Base-by-base conservation (phyloP, 1,139 yeast genomes). In the Pichia sp. region DNA sequence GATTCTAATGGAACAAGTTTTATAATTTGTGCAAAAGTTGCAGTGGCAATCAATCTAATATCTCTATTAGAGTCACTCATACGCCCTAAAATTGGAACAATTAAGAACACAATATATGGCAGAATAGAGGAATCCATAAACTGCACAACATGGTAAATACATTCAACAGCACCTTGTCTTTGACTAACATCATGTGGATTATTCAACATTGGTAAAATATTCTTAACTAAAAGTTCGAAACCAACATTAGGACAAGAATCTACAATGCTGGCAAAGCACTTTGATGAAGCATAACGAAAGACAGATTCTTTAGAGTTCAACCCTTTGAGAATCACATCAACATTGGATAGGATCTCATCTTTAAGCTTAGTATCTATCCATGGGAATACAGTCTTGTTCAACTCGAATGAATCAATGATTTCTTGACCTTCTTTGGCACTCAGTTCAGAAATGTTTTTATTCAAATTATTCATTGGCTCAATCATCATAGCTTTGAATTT, bases 51-150 rank as follows among this genome's bases (percentile, higher is more conserved):
- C 23, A 87, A 78, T 64, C 99, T 82, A n/a, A 92, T 85, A 68
- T 90, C 97, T 55, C 80, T 81, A 66, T 92, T 90, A 1, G 96
- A 79, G 71, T 95, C 99, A 76, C 97, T 90, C 99, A 95, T 95
- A 69, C 99, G 81, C 51, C 99, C 99, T 63, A 95, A 75, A 1
- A 93, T 90, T 15, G 99, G 99, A 29, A 95, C 98, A 69, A 95
- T 90, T 65, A 95, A 78, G 69, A 93, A 95, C 42, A 95, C 96
- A 51, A 95, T 92, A 70, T 93, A 95, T 0, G 99, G 99, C 56
- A 95, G 75, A 56, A 95, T 90, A 60, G 82, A 87, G 5, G 90
- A 77, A 1, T 96, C 97, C 97, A 95, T 90, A 1, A 88, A 80
- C 29, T 79, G 76, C 1, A 96, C 83, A 53, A 93, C 75, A 67